phyloP scores from a whole-genome alignment of 2,329 filamentous ascomycete species.

The Talaromyces piceae region DNA sequence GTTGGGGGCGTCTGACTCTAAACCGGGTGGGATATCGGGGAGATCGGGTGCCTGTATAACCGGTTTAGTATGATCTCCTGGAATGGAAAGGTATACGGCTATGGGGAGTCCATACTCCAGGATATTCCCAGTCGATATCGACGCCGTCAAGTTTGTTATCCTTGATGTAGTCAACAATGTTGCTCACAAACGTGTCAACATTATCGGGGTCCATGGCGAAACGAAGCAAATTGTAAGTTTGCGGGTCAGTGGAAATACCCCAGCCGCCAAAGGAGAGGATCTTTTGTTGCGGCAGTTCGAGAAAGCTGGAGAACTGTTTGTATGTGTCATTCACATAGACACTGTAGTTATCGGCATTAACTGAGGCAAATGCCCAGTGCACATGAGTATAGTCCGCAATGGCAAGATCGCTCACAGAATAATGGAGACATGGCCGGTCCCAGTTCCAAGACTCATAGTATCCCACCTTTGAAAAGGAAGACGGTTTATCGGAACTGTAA shows the following conservation, averaged over 20 bases:
- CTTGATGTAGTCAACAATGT: constrained; percentile 34
- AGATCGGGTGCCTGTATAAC: neutral
- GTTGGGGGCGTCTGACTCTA: neutral
- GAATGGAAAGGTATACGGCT: neutral
- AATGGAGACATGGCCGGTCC: constrained; percentile 23
- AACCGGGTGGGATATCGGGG: neutral
- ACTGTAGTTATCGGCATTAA: constrained; percentile 24
- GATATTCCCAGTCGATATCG: constrained; percentile 31
- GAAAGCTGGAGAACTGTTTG: constrained; percentile 28
- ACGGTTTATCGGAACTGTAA: constrained; percentile 8
- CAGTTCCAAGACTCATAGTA: constrained; percentile 28
- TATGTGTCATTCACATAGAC: constrained; percentile 18
- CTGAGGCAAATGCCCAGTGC: constrained; percentile 32
- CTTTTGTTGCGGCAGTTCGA: constrained; percentile 22
- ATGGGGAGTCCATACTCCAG: neutral
- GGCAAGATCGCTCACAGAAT: constrained; percentile 5
- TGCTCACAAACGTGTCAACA: constrained; percentile 29
- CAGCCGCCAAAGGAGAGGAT: constrained; percentile 43
- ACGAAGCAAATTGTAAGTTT: constrained; percentile 34
- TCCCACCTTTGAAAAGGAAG: constrained; percentile 12
- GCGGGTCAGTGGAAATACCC: constrained; percentile 34
- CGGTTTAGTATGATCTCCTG: neutral
- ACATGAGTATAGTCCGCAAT: neutral
- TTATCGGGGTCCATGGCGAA: constrained; percentile 31
- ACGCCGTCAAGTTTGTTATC: constrained; percentile 32